Conservation (phyloP, 805 yeast species). For the Zygotorulaspora danielsina region DNA sequence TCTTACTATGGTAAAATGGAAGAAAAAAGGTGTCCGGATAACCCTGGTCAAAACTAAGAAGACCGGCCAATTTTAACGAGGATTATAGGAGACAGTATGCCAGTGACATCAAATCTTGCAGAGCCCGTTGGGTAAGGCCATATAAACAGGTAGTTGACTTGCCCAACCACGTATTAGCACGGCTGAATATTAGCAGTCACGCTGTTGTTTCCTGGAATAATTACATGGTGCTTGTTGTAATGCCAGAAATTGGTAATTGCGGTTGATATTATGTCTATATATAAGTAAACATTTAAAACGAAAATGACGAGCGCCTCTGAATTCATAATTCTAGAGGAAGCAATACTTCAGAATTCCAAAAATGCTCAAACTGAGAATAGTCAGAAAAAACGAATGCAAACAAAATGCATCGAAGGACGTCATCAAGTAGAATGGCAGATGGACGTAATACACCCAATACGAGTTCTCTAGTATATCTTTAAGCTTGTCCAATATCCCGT, state of each 20-base stretch:
- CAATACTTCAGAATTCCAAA: conserved; percentile 38
- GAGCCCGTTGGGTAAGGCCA: too few relatives aligned
- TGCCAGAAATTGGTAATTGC: too few relatives aligned
- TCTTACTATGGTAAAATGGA: neutral
- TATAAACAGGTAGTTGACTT: too few relatives aligned
- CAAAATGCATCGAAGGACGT: conserved; percentile 41
- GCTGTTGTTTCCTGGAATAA: too few relatives aligned
- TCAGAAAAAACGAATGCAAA: conserved; percentile 38
- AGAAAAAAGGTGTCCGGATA: neutral
- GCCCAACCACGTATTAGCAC: too few relatives aligned
- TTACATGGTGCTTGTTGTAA: too few relatives aligned
- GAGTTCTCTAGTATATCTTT: conserved; percentile 31
- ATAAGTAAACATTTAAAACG: too few relatives aligned
- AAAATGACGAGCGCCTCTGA: too few relatives aligned
- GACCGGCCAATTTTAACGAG: neutral
- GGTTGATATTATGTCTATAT: too few relatives aligned
- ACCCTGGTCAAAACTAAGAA: neutral
- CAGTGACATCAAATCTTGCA: too few relatives aligned
- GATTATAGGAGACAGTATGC: neutral
- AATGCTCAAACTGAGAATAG: conserved; percentile 37
- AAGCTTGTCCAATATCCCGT: conserved; percentile 22
- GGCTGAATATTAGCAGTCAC: too few relatives aligned
- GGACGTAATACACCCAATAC: conserved; percentile 44
- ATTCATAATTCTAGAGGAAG: too few relatives aligned
- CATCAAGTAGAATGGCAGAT: conserved; percentile 44